Evolutionary conservation across 495 filamentous ascomycete species (phyloP).

Genomic region (Penicillium roqueforti): DNA sequence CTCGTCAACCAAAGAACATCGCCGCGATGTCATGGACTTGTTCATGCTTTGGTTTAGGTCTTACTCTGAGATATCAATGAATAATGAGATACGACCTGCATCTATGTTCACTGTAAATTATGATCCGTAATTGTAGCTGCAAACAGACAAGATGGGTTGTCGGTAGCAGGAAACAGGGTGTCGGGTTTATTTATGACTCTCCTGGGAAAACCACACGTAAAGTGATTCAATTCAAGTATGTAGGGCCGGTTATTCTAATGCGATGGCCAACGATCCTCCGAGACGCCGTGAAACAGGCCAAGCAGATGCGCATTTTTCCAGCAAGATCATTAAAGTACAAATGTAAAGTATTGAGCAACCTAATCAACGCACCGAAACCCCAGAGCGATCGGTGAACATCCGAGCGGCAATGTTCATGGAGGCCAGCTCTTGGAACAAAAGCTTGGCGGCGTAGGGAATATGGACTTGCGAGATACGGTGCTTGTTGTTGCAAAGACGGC

Average conservation of each 20-base stretch:
- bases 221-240: slow-evolving; percentile 20
- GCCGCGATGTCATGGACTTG: slow-evolving; percentile 7
- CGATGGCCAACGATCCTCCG: slow-evolving; percentile 21
- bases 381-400: slow-evolving; percentile 79
- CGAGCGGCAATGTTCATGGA: slow-evolving; percentile 97
- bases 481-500: slow-evolving; percentile 97
- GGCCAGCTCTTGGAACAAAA: slow-evolving; percentile 96
- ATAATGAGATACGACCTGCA: slow-evolving; percentile 22
- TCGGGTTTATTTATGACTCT: no score
- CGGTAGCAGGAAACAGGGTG: no score
- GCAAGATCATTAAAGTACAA: slow-evolving; percentile 30
- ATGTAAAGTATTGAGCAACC: slow-evolving; percentile 10
- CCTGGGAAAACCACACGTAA: slow-evolving; percentile 3
- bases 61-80: slow-evolving; percentile 19
- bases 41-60: slow-evolving; percentile 14
- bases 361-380: slow-evolving; percentile 43
- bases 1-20: slow-evolving; percentile 15
- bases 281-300: slow-evolving; percentile 27
- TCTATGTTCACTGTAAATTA: not conserved
- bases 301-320: slow-evolving; percentile 25
- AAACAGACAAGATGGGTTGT: no score
- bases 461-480: slow-evolving; percentile 95
- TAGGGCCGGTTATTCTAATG: slow-evolving; percentile 24
- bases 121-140: no score
- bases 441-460: slow-evolving; percentile 96